Evolutionary conservation across 129 eudicot genomes (phyloP), one percentile per base, ranked within the genome.

Genomic region (Flaveria brownii): DNA sequence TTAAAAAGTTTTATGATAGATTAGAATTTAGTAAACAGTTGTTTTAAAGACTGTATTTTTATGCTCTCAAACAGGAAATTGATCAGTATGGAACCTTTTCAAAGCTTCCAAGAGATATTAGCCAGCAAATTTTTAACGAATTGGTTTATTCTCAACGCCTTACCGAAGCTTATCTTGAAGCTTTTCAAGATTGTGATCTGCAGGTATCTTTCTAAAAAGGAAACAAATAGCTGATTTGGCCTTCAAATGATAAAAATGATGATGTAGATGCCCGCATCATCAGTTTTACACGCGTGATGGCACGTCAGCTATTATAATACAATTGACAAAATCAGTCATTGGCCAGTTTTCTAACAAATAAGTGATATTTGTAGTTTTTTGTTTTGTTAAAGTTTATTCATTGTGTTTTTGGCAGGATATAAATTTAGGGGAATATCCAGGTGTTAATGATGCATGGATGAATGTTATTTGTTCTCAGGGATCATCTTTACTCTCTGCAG

Each of bases 171-270:
- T 68, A 78, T 60, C 91, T 95, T 71, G 92, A 89, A 83, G 92
- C 97, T 25, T 95, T 95, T 80, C 88, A 92, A 13, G 96, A 95
- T 81, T 95, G 99, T 85, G 99, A 91, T 80, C 91, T 95, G 43
- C 89, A 91, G 97, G 99, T 95, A 82, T 43, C 8, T 51, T 30
- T 30, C 12, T 63, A 7, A 13, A 16, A 63, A 15, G 3, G 11
- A 4, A 61, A 28, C 18, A 33, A 30, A 5, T 63, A 33, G 69
- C 4, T 30, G 20, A 30, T 14, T 0, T 63, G 11, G 22, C 11
- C 4, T 30, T 43, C 11, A 30, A 63, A n/a, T 63, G 15, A 63
- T 13, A 25, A 61, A 26, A 13, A 23, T 1, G 42, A 26, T 61
- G 67, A 26, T 15, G 20, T 61, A 9, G 67, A 61, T 61, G 67